Base-by-base conservation (phyloP, 179 eudicot species). In the Drosera spatulata region DNA sequence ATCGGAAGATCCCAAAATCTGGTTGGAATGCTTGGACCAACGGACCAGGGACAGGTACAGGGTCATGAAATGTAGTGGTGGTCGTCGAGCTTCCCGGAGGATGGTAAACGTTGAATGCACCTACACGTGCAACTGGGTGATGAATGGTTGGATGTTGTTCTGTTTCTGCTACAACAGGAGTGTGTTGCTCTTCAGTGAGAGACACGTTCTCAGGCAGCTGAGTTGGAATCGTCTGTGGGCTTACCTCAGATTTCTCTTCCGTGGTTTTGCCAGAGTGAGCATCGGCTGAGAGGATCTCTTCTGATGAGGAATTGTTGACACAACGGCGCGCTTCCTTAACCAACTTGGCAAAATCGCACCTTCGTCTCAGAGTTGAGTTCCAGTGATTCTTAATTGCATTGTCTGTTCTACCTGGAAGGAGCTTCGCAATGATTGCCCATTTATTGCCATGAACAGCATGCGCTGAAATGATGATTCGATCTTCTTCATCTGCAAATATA, bases 321-420 rank as follows among this genome's bases (percentile, higher is more conserved):
- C 79, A 75, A 45, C 56, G 63, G 74, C 74, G 71, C 44, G 67
- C 61, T 53, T 83, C 75, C 38, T 69, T 79, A 38, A 69, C 55
- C 14, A 61, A 49, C 64, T 59, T 77, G 56, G 51, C 49, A 66
- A 73, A 55, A 47, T 68, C 75, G 69, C 39, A 65, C 71, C 77
- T 84, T 3, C 95, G 85, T 50, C 81, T 77, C 63, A 89, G 68
- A 55, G 95, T 84, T 69, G 97, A 84, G 75, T 89, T 89, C 97
- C 97, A 89, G 65, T 89, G 97, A 65, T 89, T 89, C 66, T 89
- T 87, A 58, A 89, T 86, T 56, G 95, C 86, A 64, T 89, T 86
- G 44, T 87, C 97, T 14, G 95, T 89, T 82, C 97, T 76, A 48
- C 97, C 97, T 0, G 82, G 87, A 42, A 89, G 73, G 60, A 89